Base-by-base conservation (phyloP, 169 alveolate genomes). In the Babesia bigemina region DNA sequence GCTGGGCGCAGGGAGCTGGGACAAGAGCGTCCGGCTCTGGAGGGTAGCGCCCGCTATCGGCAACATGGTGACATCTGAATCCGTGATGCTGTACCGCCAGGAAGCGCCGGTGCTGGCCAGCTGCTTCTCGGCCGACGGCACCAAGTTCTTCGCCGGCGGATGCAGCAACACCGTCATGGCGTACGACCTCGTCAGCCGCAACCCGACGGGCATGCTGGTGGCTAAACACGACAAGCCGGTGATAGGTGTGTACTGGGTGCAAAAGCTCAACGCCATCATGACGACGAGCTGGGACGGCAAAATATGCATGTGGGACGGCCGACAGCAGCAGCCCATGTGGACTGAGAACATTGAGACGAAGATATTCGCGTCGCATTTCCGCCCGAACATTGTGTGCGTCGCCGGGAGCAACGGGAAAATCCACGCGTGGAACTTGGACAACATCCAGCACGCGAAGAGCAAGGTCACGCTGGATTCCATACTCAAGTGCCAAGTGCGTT, bases 1-100 rank as follows among this genome's bases (percentile, higher is more conserved):
- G 65, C 74, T 83, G 24, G 55, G 86, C 10, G 90, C 90, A 19
- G 77, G 86, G 17, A 83, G 90, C 57, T 83, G 90, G 90, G 90
- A 83, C 63, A 83, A 73, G 44, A 83, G 75, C 28, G 77, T 75
- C 26, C 56, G 90, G 44, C 55, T 83, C 0, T 83, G 90, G 90
- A 24, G 50, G 56, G 21, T 83, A 55, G 19, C 56, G n/a, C 67
- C 77, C 21, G 45, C 67, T 1, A 53, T 73, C 19, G 75, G 67
- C 19, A 63, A 73, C 44, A 58, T 48, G 44, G 29, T 83, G n/a
- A 56, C 79, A 11, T 63, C 90, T 0, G 86, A 73, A 12, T 28
- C 60, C 39, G 86, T 74, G 16, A 29, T 45, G 48, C 53, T 58
- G 19, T 75, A 70, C 28, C 56, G 75, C 2, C 86, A 73, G 58